phyloP scores from a whole-genome alignment of 306 rosid species.

The Ormosia emarginata region DNA sequence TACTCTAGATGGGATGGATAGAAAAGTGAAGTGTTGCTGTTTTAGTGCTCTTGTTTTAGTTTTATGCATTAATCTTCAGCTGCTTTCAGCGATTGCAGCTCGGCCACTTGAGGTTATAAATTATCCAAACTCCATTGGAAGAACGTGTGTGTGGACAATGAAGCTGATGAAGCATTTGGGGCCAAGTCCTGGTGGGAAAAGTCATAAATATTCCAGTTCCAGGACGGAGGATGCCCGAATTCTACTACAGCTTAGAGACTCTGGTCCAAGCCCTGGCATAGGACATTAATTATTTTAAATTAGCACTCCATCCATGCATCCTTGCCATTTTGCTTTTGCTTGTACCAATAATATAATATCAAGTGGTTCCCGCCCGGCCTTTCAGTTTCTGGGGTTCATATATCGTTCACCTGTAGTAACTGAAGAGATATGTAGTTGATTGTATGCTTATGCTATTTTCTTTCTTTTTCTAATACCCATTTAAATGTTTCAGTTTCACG shows the following conservation, averaged over 20 bases:
- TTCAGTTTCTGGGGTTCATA: too few species aligned
- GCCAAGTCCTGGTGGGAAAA: constrained; percentile 36
- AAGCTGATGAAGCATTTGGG: constrained; percentile 26
- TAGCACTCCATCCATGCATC: too few species aligned
- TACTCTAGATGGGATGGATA: constrained; percentile 3
- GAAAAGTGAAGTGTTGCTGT: neutral
- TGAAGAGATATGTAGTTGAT: too few species aligned
- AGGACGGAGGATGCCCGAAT: neutral
- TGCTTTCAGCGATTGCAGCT: constrained; percentile 3
- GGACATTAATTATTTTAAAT: constrained; percentile 10
- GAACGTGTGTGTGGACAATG: constrained; percentile 9
- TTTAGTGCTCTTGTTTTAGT: constrained; percentile 4
- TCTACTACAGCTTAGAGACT: neutral
- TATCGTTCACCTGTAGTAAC: too few species aligned
- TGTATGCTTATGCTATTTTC: too few species aligned
- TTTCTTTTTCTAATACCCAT: too few species aligned
- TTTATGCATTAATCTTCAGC: constrained; percentile 2
- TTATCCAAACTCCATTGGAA: neutral
- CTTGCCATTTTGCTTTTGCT: too few species aligned
- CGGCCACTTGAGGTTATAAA: constrained; percentile 2
- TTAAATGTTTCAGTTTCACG: too few species aligned
- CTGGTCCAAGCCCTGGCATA: constrained; percentile 40
- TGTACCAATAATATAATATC: too few species aligned
- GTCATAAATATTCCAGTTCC: constrained; percentile 17
- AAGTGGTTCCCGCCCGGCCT: too few species aligned